Percentiles rank a stretch among this genome's conserved stretches.
phyloP scores from a whole-genome alignment of 495 filamentous ascomycete species.

The Aspergillus nidulans region DNA sequence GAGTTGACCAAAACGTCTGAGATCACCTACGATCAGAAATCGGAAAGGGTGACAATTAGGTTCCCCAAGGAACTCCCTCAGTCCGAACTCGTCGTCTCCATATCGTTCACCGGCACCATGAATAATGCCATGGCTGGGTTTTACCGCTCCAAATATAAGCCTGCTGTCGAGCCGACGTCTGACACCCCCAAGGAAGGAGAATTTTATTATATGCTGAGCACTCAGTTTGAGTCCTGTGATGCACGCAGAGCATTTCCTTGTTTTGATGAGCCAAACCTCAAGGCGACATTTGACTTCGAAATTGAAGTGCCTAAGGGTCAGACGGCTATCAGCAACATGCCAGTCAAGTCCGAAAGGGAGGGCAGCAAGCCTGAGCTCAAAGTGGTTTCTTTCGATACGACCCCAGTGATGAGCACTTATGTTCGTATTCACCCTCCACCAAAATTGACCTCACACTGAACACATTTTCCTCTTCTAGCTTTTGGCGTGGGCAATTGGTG shows the following conservation, averaged over 20 bases:
- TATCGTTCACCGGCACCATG: constrained; percentile 80
- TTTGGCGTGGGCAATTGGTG: constrained; percentile 91
- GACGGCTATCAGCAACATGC: constrained; percentile 92
- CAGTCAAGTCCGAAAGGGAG: constrained; percentile 62
- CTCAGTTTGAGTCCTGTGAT: constrained; percentile 96
- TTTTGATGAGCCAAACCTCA: constrained; percentile 96
- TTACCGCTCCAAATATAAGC: constrained; percentile 92
- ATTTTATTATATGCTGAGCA: constrained; percentile 89
- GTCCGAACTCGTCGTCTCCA: constrained; percentile 57
- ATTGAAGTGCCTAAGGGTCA: constrained; percentile 86
- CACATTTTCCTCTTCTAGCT: constrained; percentile 43
- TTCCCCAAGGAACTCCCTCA: constrained; percentile 63
- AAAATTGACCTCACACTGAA: constrained; percentile 5
- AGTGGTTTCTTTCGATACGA: constrained; percentile 76
- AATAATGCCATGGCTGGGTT: constrained; percentile 97
- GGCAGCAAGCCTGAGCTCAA: constrained; percentile 61
- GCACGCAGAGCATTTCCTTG: constrained; percentile 92
- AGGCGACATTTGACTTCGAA: constrained; percentile 89
- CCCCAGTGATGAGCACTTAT: constrained; percentile 96
- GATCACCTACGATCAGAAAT: constrained; percentile 73
- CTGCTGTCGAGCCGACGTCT: constrained; percentile 58
- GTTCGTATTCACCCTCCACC: constrained; percentile 27
- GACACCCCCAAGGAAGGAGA: constrained; percentile 76
- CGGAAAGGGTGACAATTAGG: constrained; percentile 69
- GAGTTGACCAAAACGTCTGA: constrained; percentile 52